Base-by-base conservation (phyloP, 2,329 filamentous ascomycete species). In the Penicillium verrucosum region DNA sequence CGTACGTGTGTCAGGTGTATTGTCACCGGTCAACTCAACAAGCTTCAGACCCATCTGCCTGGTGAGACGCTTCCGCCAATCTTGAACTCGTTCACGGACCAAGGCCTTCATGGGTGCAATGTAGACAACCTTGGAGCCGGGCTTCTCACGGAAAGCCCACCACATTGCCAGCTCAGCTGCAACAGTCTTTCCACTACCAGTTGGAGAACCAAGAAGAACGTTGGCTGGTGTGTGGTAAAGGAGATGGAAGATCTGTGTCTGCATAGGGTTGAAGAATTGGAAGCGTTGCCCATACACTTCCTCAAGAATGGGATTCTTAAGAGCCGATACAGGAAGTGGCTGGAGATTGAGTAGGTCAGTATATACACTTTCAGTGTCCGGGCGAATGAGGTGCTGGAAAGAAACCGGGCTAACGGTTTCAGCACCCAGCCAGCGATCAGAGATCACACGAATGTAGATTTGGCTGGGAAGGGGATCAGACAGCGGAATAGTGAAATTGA, bases 21-120 rank as follows among this genome's bases (percentile, higher is more conserved):
- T 99, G 77, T 99, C 94, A 80, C 89, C 92, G 12, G 95, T 99
- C 78, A 99, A 79, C 75, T 99, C 94, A 16, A 99, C 94, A 21
- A 99, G 80, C 74, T 91, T 95, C 60, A 97, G 73, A 0, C 92
- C 92, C 78, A 97, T 86, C 1, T 92, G 90, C 1, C 81, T 80
- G 0, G 92, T 90, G 34, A 99, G 82, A 16, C 94, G 86, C 57
- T 84, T 84, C 12, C 89, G 85, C 95, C 94, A 99, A 70, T 99
- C 95, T 68, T 96, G 89, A 27, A 99, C 93, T 75, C 94, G 86
- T 73, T 99, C 94, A 3, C 94, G 90, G 21, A 99, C 94, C 32
- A 99, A 85, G 0, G 95, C 95, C 75, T 99, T 99, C 95, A 99
- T 99, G 0, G 95, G 95, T 2, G 94, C 94, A 70, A 99, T 97